These are phyloP conservation scores for Aspergillus asperescens DNA, from an alignment of 495 filamentous ascomycete species.

Conservation along the genomic window DNA sequence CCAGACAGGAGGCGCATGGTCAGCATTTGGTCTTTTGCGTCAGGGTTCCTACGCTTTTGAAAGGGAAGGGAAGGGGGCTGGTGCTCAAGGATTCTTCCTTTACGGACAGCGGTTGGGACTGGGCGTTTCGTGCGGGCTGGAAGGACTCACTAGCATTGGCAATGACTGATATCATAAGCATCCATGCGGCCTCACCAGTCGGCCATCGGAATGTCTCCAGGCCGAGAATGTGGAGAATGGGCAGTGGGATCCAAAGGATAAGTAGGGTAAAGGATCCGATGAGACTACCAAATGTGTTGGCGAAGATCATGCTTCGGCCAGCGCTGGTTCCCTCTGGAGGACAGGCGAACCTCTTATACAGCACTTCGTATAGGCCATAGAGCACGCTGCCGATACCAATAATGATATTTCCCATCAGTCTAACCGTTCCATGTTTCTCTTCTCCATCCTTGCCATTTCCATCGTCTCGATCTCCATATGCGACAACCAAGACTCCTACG, in stretches of 20 bases:
- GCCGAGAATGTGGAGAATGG: constrained; percentile 70
- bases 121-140: neutral
- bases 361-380: constrained; percentile 94
- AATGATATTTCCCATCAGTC: constrained; percentile 78
- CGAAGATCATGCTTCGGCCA: constrained; percentile 81
- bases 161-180: constrained; percentile 72
- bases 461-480: constrained; percentile 68
- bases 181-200: constrained; percentile 65
- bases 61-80: neutral
- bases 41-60: neutral
- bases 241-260: constrained; percentile 89
- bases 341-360: constrained; percentile 90
- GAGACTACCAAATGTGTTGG: constrained; percentile 81
- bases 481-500: constrained; percentile 81
- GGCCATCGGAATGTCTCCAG: constrained; percentile 81
- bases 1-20: constrained; percentile 1
- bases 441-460: constrained; percentile 48
- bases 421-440: constrained; percentile 44
- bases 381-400: constrained; percentile 91
- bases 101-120: neutral
- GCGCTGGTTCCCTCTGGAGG: constrained; percentile 83
- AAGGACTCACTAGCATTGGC: constrained; percentile 68
- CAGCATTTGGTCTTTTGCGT: neutral
- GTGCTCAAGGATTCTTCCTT: neutral
- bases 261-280: constrained; percentile 79